phyloP scores from a whole-genome alignment of 805 yeast genomes.

The Suhomyces tanzawaensis region DNA sequence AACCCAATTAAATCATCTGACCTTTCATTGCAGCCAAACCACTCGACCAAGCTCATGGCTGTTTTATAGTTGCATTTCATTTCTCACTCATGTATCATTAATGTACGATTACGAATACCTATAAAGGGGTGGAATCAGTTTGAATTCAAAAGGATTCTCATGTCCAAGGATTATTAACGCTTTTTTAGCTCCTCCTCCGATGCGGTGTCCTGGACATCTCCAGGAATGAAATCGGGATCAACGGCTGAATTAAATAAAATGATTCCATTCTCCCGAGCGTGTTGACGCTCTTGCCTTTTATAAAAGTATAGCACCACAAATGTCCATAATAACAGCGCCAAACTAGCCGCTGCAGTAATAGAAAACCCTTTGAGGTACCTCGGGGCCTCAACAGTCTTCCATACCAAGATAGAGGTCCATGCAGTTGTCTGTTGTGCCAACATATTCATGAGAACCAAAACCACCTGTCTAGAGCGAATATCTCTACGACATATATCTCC shows the following conservation, averaged over 20 bases:
- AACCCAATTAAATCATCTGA: conserved; percentile 17
- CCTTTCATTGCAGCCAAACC: conserved; percentile 2
- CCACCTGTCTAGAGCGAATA: conserved; percentile 20
- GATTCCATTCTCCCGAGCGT: conserved; percentile 20
- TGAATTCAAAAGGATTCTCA: too few species aligned
- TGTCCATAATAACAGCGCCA: conserved; percentile 15
- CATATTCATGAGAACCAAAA: conserved; percentile 20
- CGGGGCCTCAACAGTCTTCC: conserved; percentile 23
- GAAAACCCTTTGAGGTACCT: conserved; percentile 21
- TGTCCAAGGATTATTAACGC: too few species aligned
- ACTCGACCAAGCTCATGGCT: conserved; percentile 2
- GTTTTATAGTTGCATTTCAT: conserved; percentile 1
- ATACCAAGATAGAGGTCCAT: conserved; percentile 20
- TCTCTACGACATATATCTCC: conserved; percentile 22
- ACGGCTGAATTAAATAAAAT: conserved; percentile 18
- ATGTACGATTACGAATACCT: too few species aligned
- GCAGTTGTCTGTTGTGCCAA: conserved; percentile 22
- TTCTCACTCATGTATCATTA: background rate
- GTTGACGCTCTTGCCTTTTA: conserved; percentile 18
- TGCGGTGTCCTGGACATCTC: background rate
- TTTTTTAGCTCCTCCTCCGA: too few species aligned
- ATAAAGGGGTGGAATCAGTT: too few species aligned
- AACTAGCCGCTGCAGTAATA: conserved; percentile 15
- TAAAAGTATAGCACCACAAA: conserved; percentile 20
- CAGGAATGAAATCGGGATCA: conserved; percentile 16